phyloP scores from a whole-genome alignment of 331 rosid species.

The Rosa hybrid region DNA sequence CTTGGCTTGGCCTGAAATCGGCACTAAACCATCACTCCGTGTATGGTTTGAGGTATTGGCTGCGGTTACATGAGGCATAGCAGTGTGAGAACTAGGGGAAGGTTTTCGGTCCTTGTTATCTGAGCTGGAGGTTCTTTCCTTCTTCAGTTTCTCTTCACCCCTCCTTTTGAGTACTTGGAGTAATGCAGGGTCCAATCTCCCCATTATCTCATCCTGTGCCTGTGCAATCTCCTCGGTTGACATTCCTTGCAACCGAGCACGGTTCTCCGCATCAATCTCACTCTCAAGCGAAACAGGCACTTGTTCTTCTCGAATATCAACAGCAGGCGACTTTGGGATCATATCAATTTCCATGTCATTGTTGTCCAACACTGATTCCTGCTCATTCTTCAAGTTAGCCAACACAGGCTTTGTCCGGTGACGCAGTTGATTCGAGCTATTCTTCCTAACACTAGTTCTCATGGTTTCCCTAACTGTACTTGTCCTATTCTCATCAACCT shows the following conservation, averaged over 20 bases:
- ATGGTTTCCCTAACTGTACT: constrained; percentile 21
- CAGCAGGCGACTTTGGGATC: neutral
- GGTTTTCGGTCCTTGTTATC: constrained; percentile 35
- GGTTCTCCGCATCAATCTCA: constrained; percentile 81
- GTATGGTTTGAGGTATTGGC: constrained; percentile 28
- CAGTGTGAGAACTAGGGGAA: constrained; percentile 32
- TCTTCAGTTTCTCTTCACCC: constrained; percentile 62
- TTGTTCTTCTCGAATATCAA: constrained; percentile 33
- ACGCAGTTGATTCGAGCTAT: constrained; percentile 24
- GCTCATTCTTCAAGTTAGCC: constrained; percentile 19
- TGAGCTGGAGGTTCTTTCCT: constrained; percentile 28
- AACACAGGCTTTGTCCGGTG: constrained; percentile 9
- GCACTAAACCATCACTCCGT: constrained; percentile 27
- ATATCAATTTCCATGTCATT: constrained; percentile 8
- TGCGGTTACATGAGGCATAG: constrained; percentile 22
- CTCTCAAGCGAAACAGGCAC: constrained; percentile 46
- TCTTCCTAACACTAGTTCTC: constrained; percentile 18
- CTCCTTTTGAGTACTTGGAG: constrained; percentile 60
- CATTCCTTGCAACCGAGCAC: constrained; percentile 61
- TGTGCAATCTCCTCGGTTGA: constrained; percentile 70
- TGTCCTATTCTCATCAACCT: constrained; percentile 3
- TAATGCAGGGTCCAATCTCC: constrained; percentile 62
- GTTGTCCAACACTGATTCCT: constrained; percentile 17
- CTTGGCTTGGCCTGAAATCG: constrained; percentile 33
- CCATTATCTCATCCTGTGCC: constrained; percentile 78